phyloP scores from a whole-genome alignment of 495 filamentous ascomycete species.

The Jackrogersella multiformis region DNA sequence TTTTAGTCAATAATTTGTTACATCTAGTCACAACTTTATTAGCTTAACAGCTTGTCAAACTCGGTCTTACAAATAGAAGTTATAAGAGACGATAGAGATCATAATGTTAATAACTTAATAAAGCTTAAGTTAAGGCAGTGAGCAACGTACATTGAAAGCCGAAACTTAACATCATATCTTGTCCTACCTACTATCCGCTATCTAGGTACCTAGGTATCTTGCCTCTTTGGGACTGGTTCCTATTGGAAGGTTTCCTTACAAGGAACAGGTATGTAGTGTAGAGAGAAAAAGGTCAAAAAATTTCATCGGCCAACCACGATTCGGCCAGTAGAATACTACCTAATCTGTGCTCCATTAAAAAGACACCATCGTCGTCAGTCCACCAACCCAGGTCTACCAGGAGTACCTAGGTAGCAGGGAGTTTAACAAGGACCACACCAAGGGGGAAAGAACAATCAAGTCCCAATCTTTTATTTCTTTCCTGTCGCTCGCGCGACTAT shows the following conservation, averaged over 20 bases:
- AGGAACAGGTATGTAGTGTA: background rate
- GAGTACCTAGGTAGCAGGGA: background rate
- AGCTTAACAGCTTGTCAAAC: no score
- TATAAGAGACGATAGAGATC: no score
- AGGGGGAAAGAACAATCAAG: constrained; percentile 2
- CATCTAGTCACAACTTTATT: no score
- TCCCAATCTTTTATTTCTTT: background rate
- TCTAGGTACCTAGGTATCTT: no score
- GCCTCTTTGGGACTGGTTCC: constrained; percentile 22
- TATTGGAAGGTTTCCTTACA: constrained; percentile 20
- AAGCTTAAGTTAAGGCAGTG: background rate
- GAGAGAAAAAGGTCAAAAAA: constrained; percentile 20
- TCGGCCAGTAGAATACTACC: constrained; percentile 30
- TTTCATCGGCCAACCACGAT: constrained; percentile 27
- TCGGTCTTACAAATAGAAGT: background rate
- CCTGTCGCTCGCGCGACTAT: constrained; percentile 6
- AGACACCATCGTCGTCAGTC: constrained; percentile 29
- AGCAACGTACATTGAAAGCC: constrained; percentile 9
- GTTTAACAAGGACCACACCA: constrained; percentile 27
- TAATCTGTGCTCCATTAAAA: constrained; percentile 38
- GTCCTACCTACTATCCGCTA: constrained; percentile 18
- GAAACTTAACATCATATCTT: constrained; percentile 22
- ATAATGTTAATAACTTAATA: no score
- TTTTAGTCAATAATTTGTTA: no score
- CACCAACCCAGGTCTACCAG: constrained; percentile 10